A percentile compares a stretch with the other conserved stretches of the same genome.
These are phyloP conservation scores for Diaporthe capsici DNA, from an alignment of 2,329 filamentous ascomycete species.

Conservation along the genomic window DNA sequence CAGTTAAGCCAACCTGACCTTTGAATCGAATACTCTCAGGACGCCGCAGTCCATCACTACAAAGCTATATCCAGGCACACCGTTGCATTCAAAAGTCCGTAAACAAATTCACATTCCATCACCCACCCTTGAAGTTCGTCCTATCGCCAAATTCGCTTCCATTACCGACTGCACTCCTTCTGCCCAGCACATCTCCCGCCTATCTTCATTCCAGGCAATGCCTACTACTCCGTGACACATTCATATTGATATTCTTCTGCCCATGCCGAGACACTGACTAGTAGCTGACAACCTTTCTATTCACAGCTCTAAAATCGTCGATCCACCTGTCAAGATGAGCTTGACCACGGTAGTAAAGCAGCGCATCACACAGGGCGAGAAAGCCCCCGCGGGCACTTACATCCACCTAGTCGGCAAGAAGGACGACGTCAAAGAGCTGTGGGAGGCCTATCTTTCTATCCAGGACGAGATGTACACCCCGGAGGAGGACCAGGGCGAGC, in stretches of 20 bases:
- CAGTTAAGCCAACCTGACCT: not conserved
- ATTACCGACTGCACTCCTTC: not conserved
- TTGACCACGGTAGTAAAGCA: not conserved
- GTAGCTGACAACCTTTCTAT: not conserved
- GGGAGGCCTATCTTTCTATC: not conserved
- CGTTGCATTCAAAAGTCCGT: not conserved
- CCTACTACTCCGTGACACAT: not conserved
- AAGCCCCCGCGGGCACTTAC: not conserved
- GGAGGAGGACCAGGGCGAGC: not conserved
- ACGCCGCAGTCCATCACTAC: not conserved
- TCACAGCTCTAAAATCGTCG: not conserved
- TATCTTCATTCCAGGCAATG: not conserved
- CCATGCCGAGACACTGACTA: not conserved
- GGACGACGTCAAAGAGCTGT: not conserved
- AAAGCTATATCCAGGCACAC: not conserved
- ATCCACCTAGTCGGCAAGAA: not conserved
- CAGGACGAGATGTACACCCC: not conserved
- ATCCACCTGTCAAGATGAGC: not conserved
- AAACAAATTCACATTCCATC: not conserved
- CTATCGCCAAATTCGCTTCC: not conserved
- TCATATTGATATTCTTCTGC: not conserved
- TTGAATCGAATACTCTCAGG: not conserved
- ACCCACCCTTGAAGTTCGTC: not conserved
- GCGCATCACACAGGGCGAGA: not conserved
- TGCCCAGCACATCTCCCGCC: not conserved